phyloP scores from a whole-genome alignment of 225 moss, liverwort and hornwort genomes.

The Bryum argenteum region DNA sequence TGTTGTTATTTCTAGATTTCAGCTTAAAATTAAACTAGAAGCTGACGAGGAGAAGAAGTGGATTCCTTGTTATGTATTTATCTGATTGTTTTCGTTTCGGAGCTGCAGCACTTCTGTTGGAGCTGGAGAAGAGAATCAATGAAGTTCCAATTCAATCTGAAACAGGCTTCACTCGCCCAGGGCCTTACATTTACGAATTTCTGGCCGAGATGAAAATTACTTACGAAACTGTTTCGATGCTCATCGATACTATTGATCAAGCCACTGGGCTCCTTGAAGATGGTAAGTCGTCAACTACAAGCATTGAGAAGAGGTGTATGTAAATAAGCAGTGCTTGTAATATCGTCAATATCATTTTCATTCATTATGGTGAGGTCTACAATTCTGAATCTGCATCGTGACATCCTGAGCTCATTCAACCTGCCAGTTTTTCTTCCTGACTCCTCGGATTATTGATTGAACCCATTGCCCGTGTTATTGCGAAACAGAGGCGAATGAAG shows the following conservation, averaged over 20 bases:
- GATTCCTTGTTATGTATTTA: neutral
- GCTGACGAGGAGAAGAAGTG: constrained; percentile 3
- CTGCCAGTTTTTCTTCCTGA: neutral
- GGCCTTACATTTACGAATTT: constrained; percentile 92
- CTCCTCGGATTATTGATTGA: neutral
- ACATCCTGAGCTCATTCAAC: constrained; percentile 10
- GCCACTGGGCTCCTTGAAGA: constrained; percentile 89
- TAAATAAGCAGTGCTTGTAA: constrained; percentile 3
- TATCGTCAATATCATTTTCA: neutral
- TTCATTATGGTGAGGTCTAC: neutral
- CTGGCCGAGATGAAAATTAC: constrained; percentile 92
- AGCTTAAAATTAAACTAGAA: neutral
- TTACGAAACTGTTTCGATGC: constrained; percentile 87
- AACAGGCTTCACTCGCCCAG: constrained; percentile 86
- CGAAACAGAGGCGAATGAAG: constrained; percentile 61
- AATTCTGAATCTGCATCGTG: neutral
- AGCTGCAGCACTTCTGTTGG: constrained; percentile 85
- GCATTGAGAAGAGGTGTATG: too few relatives aligned
- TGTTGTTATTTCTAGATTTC: neutral
- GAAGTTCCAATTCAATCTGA: constrained; percentile 82
- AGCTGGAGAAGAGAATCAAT: constrained; percentile 91
- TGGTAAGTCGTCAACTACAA: constrained; percentile 48
- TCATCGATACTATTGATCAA: constrained; percentile 94
- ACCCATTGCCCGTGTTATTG: constrained; percentile 4
- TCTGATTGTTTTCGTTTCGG: constrained; percentile 21